Evolutionary conservation across 2,329 filamentous ascomycete species (phyloP).

Genomic region (Aphanoascus verrucosus): DNA sequence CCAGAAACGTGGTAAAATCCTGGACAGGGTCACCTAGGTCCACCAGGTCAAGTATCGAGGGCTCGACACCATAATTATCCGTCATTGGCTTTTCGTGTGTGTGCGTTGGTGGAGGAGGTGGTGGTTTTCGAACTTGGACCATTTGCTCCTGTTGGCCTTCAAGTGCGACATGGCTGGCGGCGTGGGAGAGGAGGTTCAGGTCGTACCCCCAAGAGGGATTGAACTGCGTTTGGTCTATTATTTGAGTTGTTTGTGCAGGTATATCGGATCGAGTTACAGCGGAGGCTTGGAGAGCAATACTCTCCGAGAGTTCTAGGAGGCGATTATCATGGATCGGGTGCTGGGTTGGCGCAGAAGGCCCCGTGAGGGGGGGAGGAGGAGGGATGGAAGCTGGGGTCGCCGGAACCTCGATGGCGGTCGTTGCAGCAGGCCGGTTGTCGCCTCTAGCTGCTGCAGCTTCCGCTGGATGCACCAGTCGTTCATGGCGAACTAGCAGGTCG

Average conservation of each 20-base stretch:
- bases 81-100: conserved; percentile 31
- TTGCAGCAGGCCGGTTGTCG: conserved; percentile 26
- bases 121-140: conserved; percentile 25
- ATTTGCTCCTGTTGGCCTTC: conserved; percentile 36
- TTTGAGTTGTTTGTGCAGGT: conserved; percentile 26
- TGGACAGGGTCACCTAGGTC: conserved; percentile 41
- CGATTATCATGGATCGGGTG: conserved; percentile 31
- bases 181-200: conserved; percentile 39
- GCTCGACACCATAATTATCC: conserved; percentile 36
- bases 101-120: conserved; percentile 19
- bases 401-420: conserved; percentile 24
- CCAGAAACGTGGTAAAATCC: conserved; percentile 40
- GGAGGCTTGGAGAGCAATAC: conserved; percentile 33
- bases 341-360: conserved; percentile 20
- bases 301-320: conserved; percentile 38
- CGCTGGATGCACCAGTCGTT: conserved; percentile 39
- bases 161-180: conserved; percentile 40
- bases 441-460: conserved; percentile 31
- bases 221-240: conserved; percentile 37
- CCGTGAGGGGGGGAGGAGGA: conserved; percentile 12
- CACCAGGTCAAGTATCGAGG: conserved; percentile 37
- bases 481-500: conserved; percentile 41
- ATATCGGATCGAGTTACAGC: conserved; percentile 27
- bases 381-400: conserved; percentile 29
- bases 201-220: conserved; percentile 44